Percentiles rank a stretch among this genome's conserved stretches.
Evolutionary conservation across 2,329 filamentous ascomycete genomes (phyloP).

Genomic region (Aurifilum marmelostoma): DNA sequence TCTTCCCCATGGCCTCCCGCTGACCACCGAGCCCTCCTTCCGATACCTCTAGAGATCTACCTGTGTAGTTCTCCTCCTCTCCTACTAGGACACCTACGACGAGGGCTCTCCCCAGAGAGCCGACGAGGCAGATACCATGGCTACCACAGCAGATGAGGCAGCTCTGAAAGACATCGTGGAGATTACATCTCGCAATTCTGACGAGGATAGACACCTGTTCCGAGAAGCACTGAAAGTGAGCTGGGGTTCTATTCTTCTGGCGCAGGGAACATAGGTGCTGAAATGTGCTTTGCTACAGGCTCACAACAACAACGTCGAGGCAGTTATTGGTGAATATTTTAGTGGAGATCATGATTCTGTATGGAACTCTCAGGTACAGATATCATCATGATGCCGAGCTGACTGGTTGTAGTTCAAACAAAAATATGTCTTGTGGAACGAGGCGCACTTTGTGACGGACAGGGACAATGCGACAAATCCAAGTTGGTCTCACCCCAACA

Average conservation of each 20-base stretch:
- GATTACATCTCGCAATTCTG: background rate
- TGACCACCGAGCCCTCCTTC: background rate
- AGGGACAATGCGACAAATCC: slow-evolving; percentile 24
- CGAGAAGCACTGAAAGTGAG: slow-evolving; percentile 15
- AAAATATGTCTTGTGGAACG: slow-evolving; percentile 23
- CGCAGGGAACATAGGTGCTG: slow-evolving; percentile 5
- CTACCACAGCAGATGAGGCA: background rate
- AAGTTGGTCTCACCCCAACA: slow-evolving; percentile 20
- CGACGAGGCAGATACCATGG: background rate
- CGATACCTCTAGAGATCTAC: background rate
- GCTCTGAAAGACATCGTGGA: slow-evolving; percentile 3
- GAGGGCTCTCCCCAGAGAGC: background rate
- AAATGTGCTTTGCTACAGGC: slow-evolving; percentile 35
- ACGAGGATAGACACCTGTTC: slow-evolving; percentile 9
- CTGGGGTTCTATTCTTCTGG: slow-evolving; percentile 12
- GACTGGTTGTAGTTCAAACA: slow-evolving; percentile 21
- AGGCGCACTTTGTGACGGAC: slow-evolving; percentile 25
- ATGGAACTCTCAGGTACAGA: background rate
- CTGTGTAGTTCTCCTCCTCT: background rate
- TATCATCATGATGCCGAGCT: background rate
- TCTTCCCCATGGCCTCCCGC: background rate
- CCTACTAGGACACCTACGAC: background rate
- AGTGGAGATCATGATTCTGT: slow-evolving; percentile 50
- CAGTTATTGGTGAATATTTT: slow-evolving; percentile 56
- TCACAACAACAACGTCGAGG: slow-evolving; percentile 51